These are phyloP conservation scores for Psilocybe tampanensis DNA, from an alignment of 768 basidiomycete species.

Conservation along the genomic window DNA sequence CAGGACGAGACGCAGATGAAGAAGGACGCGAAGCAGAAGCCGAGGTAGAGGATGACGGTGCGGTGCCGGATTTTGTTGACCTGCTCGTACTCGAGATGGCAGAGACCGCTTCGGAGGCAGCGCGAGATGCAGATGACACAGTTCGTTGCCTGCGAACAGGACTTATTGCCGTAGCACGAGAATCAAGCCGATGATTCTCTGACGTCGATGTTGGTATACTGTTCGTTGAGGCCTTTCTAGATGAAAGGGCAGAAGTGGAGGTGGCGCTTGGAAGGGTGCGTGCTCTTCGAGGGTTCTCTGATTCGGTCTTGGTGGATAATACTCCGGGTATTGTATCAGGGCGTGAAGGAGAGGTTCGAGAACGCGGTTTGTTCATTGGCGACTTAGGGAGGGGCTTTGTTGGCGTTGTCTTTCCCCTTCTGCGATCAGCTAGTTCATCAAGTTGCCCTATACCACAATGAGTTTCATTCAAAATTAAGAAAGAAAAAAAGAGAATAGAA, in stretches of 20 bases:
- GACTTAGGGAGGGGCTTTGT: conserved; percentile 5
- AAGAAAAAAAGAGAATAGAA: neutral
- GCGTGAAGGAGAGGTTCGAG: too few relatives aligned
- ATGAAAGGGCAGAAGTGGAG: conserved; percentile 12
- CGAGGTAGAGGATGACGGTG: conserved; percentile 10
- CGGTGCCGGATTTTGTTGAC: conserved; percentile 5
- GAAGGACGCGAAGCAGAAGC: conserved; percentile 14
- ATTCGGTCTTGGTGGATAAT: conserved; percentile 9
- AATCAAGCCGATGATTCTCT: conserved; percentile 12
- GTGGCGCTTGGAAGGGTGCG: conserved; percentile 26
- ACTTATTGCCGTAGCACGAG: conserved; percentile 9
- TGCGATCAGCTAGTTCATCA: conserved; percentile 15
- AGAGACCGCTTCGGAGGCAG: conserved; percentile 18
- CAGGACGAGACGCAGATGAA: conserved; percentile 17
- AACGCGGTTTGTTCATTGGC: neutral
- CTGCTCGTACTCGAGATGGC: conserved; percentile 8
- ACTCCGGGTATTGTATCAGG: neutral
- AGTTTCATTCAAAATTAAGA: too few relatives aligned
- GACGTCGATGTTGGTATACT: conserved; percentile 19
- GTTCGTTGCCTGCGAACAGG: conserved; percentile 24
- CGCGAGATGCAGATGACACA: conserved; percentile 30
- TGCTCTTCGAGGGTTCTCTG: conserved; percentile 28
- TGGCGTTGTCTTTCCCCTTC: conserved; percentile 15
- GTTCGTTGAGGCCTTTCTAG: conserved; percentile 25
- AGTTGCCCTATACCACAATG: conserved; percentile 27